These are phyloP conservation scores for Gossypium davidsonii DNA, from an alignment of 441 rosid species.

Conservation along the genomic window DNA sequence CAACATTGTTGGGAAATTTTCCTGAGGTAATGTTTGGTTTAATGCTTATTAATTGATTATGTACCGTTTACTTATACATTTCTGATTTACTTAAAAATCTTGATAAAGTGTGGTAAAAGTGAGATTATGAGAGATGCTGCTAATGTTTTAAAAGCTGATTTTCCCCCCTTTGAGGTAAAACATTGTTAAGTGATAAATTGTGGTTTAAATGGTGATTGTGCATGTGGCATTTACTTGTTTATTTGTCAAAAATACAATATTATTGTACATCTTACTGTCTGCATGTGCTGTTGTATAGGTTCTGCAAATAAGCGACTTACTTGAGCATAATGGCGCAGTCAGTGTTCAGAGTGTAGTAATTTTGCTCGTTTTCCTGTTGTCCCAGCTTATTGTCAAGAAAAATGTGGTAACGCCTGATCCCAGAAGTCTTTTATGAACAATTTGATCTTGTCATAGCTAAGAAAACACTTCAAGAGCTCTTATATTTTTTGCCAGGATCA, in stretches of 20 bases:
- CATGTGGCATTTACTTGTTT: neutral
- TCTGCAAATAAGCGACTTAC: slow-evolving; percentile 79
- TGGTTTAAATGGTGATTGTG: neutral
- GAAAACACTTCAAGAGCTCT: slow-evolving; percentile 15
- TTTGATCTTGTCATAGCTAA: slow-evolving; percentile 12
- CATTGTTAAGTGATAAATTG: neutral
- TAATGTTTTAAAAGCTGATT: neutral
- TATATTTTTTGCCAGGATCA: slow-evolving; percentile 47
- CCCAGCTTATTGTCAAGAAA: slow-evolving; percentile 63
- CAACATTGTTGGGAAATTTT: slow-evolving; percentile 69
- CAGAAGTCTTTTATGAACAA: slow-evolving; percentile 4
- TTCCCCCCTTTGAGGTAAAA: neutral
- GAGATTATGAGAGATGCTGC: neutral
- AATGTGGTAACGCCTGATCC: slow-evolving; percentile 39
- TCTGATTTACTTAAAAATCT: neutral
- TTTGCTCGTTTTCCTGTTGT: slow-evolving; percentile 66
- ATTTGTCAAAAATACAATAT: neutral
- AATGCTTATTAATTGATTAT: neutral
- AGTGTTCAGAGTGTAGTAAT: slow-evolving; percentile 65
- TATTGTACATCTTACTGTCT: neutral
- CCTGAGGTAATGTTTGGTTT: slow-evolving; percentile 62
- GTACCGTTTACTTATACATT: neutral
- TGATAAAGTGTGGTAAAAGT: neutral
- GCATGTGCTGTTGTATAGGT: slow-evolving; percentile 39
- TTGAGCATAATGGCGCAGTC: slow-evolving; percentile 68